Evolutionary conservation across 805 yeast species (phyloP), one percentile per base, ranked within the genome.

Genomic region (Suhomyces sp.): DNA sequence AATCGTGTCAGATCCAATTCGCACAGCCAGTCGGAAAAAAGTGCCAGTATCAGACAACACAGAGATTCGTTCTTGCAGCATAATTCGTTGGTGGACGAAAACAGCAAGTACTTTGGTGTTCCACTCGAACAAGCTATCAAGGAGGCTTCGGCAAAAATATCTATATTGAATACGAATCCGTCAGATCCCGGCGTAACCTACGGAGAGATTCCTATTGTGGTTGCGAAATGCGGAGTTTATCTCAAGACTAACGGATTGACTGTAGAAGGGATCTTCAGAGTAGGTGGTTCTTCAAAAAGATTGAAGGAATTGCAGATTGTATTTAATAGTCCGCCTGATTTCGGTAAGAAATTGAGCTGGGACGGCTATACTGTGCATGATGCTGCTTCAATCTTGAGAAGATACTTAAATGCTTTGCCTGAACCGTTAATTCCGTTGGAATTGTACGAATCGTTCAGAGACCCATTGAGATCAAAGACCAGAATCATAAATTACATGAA

Each of bases 351-450:
- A 58, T 78, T 92, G 44, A 82, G 81, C 58, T 94, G 98, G 99
- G 91, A 89, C 46, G 93, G 96, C 0, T 94, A 83, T 70, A 89
- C 91, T 0, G 97, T 93, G 10, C 99, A 94, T 71, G 99, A 94
- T 68, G 97, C 97, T 1, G 96, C 98, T 1, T 88, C 94, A 17
- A 76, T 94, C 20, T 79, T 94, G 52, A 80, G 98, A 65, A 77
- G 99, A 51, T 94, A 82, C 66, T 76, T 94, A 55, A 90, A 91
- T 63, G 85, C 90, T 44, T 78, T 94, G 51, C 96, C 97, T 0
- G 98, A 94, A 62, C 98, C 98, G 0, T 77, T 94, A 51, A 84
- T 94, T 19, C 97, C 98, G 0, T 73, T 89, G 33, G 79, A 79
- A 3, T 70, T 83, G 54, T 94, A 93, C 66, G 89, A 87, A 58